A percentile compares a stretch with the other conserved stretches of the same genome.
Conservation (phyloP, 371 early-diverging fungal genomes). For the Rhizopus sp. region DNA sequence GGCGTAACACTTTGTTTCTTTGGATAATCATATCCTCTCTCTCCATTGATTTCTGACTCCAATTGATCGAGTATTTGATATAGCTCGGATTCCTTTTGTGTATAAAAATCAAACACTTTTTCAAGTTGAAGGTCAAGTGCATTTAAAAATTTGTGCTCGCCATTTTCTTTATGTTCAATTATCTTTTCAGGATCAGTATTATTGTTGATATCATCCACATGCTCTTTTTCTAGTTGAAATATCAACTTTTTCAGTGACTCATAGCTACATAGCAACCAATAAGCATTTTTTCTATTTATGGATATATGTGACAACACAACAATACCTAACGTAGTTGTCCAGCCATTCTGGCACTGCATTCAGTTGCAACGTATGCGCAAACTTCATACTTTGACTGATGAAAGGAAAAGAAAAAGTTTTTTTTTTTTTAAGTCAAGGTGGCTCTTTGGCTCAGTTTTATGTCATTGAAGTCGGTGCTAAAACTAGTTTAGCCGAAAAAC, state of each 20-base stretch:
- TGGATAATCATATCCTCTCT: not conserved
- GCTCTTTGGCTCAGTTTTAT: too few species aligned
- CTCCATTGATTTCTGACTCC: slow-evolving; percentile 9
- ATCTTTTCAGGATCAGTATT: slow-evolving; percentile 30
- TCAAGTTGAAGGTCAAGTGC: slow-evolving; percentile 80
- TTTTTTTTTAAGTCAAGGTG: too few species aligned
- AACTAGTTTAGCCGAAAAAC: too few species aligned
- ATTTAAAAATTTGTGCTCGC: slow-evolving; percentile 56
- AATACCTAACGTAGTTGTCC: slow-evolving; percentile 73
- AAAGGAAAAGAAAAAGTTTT: too few species aligned
- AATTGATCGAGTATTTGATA: slow-evolving; percentile 35
- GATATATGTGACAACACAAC: slow-evolving; percentile 10
- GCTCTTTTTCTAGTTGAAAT: slow-evolving; percentile 87
- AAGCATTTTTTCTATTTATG: not conserved
- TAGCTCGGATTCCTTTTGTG: slow-evolving; percentile 78
- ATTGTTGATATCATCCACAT: slow-evolving; percentile 53
- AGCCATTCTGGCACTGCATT: slow-evolving; percentile 93
- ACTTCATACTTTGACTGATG: slow-evolving; percentile 69
- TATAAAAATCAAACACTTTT: slow-evolving; percentile 81
- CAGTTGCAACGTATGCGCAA: slow-evolving; percentile 84
- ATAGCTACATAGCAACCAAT: slow-evolving; percentile 56
- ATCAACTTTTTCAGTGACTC: slow-evolving; percentile 87
- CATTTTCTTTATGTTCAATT: slow-evolving; percentile 1
- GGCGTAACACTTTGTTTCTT: slow-evolving; percentile 5
- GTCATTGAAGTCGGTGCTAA: too few species aligned